These are phyloP conservation scores for Pseudocercospora pini-densiflorae DNA, from an alignment of 2,329 filamentous ascomycete species.

Conservation along the genomic window DNA sequence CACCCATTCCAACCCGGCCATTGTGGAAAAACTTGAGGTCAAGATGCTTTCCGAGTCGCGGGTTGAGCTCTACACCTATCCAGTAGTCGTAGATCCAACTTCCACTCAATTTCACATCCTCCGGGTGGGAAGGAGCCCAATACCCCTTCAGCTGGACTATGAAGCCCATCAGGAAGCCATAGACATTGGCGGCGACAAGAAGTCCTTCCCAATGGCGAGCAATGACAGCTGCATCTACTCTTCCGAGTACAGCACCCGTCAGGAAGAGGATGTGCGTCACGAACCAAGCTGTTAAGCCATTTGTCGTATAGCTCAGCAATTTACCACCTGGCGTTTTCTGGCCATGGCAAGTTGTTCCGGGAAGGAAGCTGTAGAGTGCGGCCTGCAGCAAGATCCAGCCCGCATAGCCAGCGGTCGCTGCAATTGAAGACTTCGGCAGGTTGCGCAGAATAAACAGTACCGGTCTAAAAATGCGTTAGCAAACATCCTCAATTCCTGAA, in stretches of 20 bases:
- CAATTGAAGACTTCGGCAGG: conserved; percentile 11
- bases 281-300: conserved; percentile 25
- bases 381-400: conserved; percentile 19
- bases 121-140: conserved; percentile 20
- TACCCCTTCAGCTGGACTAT: conserved; percentile 26
- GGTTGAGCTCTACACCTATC: conserved; percentile 27
- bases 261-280: conserved; percentile 24
- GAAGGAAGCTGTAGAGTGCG: conserved; percentile 15
- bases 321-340: conserved; percentile 20
- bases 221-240: conserved; percentile 21
- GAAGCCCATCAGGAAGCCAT: conserved; percentile 22
- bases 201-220: conserved; percentile 28
- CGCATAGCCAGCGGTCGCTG: conserved; percentile 14
- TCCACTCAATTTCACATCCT: conserved; percentile 27
- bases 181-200: conserved; percentile 24
- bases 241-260: conserved; percentile 15
- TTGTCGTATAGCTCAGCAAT: conserved; percentile 17
- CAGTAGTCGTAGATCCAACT: conserved; percentile 28
- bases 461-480: not conserved
- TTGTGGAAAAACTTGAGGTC: conserved; percentile 29
- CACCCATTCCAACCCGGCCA: conserved; percentile 22
- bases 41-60: conserved; percentile 22
- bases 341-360: conserved; percentile 16
- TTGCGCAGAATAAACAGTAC: conserved; percentile 11
- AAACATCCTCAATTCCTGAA: not conserved